Percentiles rank a stretch among this genome's conserved stretches.
Evolutionary conservation across 306 rosid genomes (phyloP).

Genomic region (Trifolium subterraneum): DNA sequence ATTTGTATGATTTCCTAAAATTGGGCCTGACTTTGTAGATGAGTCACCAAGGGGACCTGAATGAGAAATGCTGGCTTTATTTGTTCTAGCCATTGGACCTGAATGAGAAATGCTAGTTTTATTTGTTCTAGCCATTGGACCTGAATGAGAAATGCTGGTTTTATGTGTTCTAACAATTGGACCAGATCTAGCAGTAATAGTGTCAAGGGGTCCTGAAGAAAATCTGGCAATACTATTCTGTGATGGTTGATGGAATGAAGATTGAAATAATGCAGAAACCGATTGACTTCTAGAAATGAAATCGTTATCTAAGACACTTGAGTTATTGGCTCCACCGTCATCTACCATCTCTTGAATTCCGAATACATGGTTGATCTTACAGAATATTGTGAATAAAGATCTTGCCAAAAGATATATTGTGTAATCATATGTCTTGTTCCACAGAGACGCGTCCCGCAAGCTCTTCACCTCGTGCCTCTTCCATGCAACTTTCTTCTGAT

Average conservation of each 20-base stretch:
- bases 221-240: slow-evolving; percentile 62
- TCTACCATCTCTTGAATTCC: slow-evolving; percentile 65
- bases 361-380: slow-evolving; percentile 77
- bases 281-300: slow-evolving; percentile 75
- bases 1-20: slow-evolving; percentile 55
- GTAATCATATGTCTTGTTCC: slow-evolving; percentile 93
- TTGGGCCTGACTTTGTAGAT: slow-evolving; percentile 63
- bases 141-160: slow-evolving; percentile 57
- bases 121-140: slow-evolving; percentile 52
- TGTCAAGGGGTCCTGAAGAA: slow-evolving; percentile 87
- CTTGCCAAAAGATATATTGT: slow-evolving; percentile 75
- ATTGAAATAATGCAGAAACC: slow-evolving; percentile 71
- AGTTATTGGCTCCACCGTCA: slow-evolving; percentile 51
- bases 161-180: slow-evolving; percentile 54
- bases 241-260: slow-evolving; percentile 61
- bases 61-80: slow-evolving; percentile 52
- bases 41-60: slow-evolving; percentile 85
- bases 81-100: slow-evolving; percentile 55
- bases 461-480: slow-evolving; percentile 79
- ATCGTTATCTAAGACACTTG: slow-evolving; percentile 59
- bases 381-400: slow-evolving; percentile 77
- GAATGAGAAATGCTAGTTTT: slow-evolving; percentile 59
- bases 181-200: slow-evolving; percentile 57
- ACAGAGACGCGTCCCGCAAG: slow-evolving; percentile 73
- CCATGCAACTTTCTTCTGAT: slow-evolving; percentile 78